A percentile compares a stretch with the other conserved stretches of the same genome.
Evolutionary conservation across 75 land plant genomes (phyloP).

Genomic region (Selaginella moellendorffii): DNA sequence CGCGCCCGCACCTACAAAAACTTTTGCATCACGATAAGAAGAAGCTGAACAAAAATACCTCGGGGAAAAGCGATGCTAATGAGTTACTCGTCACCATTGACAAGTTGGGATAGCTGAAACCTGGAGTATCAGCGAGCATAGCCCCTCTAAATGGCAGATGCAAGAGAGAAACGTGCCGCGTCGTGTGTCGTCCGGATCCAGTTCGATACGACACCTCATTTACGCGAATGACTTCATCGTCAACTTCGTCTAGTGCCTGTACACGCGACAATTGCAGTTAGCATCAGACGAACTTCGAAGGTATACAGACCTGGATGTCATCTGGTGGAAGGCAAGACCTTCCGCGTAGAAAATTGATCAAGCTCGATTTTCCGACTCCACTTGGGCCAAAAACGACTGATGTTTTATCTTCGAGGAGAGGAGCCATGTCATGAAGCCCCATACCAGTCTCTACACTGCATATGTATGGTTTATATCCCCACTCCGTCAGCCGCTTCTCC

Average conservation of each 20-base stretch:
- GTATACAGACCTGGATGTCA: neutral
- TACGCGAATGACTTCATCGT: constrained; percentile 65
- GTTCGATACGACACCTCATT: constrained; percentile 72
- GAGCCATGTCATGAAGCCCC: constrained; percentile 44
- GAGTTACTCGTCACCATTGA: constrained; percentile 53
- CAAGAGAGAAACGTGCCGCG: constrained; percentile 83
- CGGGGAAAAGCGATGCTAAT: constrained; percentile 65
- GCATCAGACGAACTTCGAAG: neutral
- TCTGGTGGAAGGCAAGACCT: no score
- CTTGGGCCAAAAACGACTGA: constrained; percentile 88
- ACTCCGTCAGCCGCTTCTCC: constrained; percentile 45
- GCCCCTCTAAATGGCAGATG: constrained; percentile 61
- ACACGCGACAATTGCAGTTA: neutral
- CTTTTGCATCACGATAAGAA: no score
- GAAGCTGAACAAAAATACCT: no score
- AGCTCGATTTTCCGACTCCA: constrained; percentile 95
- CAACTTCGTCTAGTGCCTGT: constrained; percentile 12
- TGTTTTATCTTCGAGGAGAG: constrained; percentile 39
- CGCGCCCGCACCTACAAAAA: constrained; percentile 37
- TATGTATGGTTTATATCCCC: constrained; percentile 78
- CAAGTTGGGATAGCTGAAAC: constrained; percentile 85
- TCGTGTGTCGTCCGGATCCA: constrained; percentile 89
- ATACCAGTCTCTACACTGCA: constrained; percentile 53
- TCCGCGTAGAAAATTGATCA: constrained; percentile 68
- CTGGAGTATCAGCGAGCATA: constrained; percentile 90